Evolutionary conservation across 257 asterid species (phyloP).

Genomic region (Solanum piurae): DNA sequence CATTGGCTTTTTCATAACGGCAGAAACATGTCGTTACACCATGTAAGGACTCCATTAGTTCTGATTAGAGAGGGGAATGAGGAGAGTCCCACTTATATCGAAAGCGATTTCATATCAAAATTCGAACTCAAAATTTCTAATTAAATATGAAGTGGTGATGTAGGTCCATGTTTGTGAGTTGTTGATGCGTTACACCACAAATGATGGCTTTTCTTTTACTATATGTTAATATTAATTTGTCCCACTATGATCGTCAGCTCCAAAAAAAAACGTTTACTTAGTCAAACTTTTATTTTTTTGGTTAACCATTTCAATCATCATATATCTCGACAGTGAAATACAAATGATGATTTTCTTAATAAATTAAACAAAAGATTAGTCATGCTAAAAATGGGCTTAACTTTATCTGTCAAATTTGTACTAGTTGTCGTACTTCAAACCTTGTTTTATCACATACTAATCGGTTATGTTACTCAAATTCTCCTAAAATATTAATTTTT

Average conservation of each 20-base stretch:
- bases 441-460: background rate
- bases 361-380: background rate
- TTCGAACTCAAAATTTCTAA: rapidly evolving
- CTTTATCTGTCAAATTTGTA: background rate
- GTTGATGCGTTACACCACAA: background rate
- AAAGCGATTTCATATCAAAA: rapidly evolving
- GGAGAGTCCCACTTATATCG: background rate
- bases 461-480: no score
- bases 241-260: background rate
- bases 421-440: background rate
- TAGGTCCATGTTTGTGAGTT: background rate
- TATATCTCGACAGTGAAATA: background rate
- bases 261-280: background rate
- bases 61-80: rapidly evolving
- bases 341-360: background rate
- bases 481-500: no score
- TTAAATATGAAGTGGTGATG: background rate
- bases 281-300: background rate
- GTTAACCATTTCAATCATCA: background rate
- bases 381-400: background rate
- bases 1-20: no score
- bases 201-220: background rate
- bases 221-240: background rate
- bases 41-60: rapidly evolving
- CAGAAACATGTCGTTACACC: no score